A percentile compares a stretch with the other conserved stretches of the same genome.
Evolutionary conservation across 2,329 filamentous ascomycete genomes (phyloP).

Genomic region (Hypoxylon rubiginosum): DNA sequence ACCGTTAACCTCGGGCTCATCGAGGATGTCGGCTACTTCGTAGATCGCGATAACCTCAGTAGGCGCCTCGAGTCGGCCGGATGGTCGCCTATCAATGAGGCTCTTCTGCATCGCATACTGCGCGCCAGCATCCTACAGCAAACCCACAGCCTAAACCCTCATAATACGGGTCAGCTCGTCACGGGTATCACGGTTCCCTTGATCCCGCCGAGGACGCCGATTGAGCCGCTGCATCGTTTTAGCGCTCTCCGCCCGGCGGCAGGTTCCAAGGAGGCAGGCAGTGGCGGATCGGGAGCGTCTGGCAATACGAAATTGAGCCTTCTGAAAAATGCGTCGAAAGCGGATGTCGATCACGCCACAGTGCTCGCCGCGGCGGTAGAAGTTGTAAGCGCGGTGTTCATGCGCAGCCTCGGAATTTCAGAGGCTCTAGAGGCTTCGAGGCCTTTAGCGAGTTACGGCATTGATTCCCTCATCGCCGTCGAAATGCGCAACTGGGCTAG

Average conservation of each 20-base stretch:
- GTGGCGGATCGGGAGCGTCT: not conserved
- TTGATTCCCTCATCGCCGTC: slow-evolving; percentile 6
- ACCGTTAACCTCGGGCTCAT: slow-evolving; percentile 12
- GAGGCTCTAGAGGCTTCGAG: slow-evolving; percentile 47
- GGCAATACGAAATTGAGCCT: not conserved
- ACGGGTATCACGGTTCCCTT: slow-evolving; percentile 45
- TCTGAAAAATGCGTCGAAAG: slow-evolving; percentile 7
- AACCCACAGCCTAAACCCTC: slow-evolving; percentile 4
- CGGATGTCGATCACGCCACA: slow-evolving; percentile 18
- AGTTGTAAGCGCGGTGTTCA: slow-evolving; percentile 44
- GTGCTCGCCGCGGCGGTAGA: slow-evolving; percentile 42
- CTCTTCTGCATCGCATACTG: slow-evolving; percentile 37
- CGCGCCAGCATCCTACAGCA: slow-evolving; percentile 42
- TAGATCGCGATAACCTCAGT: not conserved
- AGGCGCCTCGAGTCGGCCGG: slow-evolving; percentile 4
- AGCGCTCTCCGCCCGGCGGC: slow-evolving; percentile 28
- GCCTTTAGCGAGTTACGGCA: slow-evolving; percentile 32
- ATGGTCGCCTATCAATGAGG: slow-evolving; percentile 42
- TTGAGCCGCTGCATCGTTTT: slow-evolving; percentile 5
- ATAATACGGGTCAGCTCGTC: slow-evolving; percentile 36
- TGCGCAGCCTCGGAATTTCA: slow-evolving; percentile 44
- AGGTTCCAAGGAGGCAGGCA: slow-evolving; percentile 11
- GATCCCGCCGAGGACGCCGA: not conserved
- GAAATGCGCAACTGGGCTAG: not conserved
- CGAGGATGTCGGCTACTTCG: slow-evolving; percentile 21